Percentiles rank a stretch among this genome's conserved stretches.
These are phyloP conservation scores for Thielaviopsis ethacetica DNA, from an alignment of 2,329 filamentous ascomycete species.

Conservation along the genomic window DNA sequence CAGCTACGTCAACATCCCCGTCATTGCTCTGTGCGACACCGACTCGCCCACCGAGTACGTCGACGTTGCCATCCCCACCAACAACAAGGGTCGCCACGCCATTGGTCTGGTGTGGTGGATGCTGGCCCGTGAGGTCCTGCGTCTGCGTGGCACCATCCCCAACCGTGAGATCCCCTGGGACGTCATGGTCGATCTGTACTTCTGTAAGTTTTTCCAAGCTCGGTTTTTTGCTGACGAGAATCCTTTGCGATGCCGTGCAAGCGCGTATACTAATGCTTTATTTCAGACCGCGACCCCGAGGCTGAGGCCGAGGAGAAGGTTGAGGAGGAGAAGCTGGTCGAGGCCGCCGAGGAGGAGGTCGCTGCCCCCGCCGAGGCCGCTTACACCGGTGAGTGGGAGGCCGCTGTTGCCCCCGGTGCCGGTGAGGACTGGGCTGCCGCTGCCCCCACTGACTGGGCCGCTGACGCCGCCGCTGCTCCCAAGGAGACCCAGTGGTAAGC, in stretches of 20 bases:
- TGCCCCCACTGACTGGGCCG: constrained; percentile 56
- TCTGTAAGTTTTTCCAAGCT: constrained; percentile 44
- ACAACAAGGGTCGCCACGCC: constrained; percentile 99
- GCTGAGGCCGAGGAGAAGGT: constrained; percentile 98
- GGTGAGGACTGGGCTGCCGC: constrained; percentile 50
- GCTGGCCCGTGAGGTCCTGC: constrained; percentile 98
- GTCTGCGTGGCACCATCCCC: constrained; percentile 91
- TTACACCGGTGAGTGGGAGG: constrained; percentile 77
- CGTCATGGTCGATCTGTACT: constrained; percentile 99
- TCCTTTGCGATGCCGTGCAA: not conserved
- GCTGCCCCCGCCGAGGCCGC: constrained; percentile 57
- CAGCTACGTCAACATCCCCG: constrained; percentile 99
- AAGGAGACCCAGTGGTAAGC: constrained; percentile 39
- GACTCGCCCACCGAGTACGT: constrained; percentile 99
- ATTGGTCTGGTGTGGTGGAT: constrained; percentile 99
- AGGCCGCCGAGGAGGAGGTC: constrained; percentile 70
- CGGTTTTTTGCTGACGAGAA: not conserved
- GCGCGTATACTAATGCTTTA: constrained; percentile 13
- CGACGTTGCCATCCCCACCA: constrained; percentile 98
- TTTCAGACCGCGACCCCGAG: constrained; percentile 83
- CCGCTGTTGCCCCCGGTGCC: constrained; percentile 46
- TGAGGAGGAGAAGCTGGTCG: constrained; percentile 71
- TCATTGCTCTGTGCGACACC: constrained; percentile 97
- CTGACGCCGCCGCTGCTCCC: constrained; percentile 29
- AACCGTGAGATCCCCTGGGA: constrained; percentile 97